A percentile compares a stretch with the other conserved stretches of the same genome.
Evolutionary conservation across 371 early-diverging fungal genomes (phyloP).

Genomic region (Actinomortierella ambigua): DNA sequence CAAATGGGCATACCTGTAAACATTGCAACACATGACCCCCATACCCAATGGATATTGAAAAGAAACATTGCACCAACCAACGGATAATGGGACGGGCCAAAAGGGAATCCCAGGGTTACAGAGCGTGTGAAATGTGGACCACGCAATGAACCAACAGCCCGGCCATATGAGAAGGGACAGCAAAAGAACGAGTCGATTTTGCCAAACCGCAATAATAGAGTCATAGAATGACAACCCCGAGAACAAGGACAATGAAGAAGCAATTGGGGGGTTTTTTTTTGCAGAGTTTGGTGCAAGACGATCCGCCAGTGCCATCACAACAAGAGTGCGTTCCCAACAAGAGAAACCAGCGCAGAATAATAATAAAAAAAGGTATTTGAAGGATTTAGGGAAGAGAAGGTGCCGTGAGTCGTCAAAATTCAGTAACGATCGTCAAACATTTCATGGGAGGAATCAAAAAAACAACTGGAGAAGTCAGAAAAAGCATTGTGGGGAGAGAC

Average conservation of each 20-base stretch:
- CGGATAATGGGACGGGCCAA: conserved; percentile 15
- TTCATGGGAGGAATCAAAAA: conserved; percentile 47
- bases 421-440: conserved; percentile 40
- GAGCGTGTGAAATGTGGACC: conserved; percentile 34
- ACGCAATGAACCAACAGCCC: conserved; percentile 47
- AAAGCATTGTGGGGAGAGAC: not conserved
- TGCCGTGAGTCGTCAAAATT: conserved; percentile 49
- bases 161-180: conserved; percentile 6
- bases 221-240: conserved; percentile 14
- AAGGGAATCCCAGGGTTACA: conserved; percentile 40
- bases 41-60: not conserved
- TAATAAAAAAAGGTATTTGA: not conserved
- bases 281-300: conserved; percentile 2
- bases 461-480: conserved; percentile 40
- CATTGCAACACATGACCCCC: no score
- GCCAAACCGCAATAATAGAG: conserved; percentile 16
- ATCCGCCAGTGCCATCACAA: conserved; percentile 5
- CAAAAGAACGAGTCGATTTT: conserved; percentile 4
- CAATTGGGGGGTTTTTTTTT: no score
- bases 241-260: conserved; percentile 6
- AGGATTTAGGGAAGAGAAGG: not conserved
- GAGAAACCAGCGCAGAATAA: no score
- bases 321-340: not conserved
- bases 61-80: conserved; percentile 1
- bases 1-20: conserved; percentile 40